Conservation (phyloP, 495 filamentous ascomycete species). For the Tirmania nivea region DNA sequence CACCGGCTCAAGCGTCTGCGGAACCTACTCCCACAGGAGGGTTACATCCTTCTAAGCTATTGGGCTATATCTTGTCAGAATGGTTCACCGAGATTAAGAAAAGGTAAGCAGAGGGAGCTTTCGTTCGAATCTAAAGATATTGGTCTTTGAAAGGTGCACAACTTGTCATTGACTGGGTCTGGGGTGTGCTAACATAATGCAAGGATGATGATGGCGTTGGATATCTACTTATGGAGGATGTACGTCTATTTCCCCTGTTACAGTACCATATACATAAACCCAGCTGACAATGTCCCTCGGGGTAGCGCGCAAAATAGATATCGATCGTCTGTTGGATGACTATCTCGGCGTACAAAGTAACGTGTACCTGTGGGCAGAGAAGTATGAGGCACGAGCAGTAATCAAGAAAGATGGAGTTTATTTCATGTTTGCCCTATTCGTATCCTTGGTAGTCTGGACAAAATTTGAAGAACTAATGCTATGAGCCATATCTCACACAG, state of each 20-base stretch:
- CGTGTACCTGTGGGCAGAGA: slow-evolving; percentile 25
- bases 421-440: slow-evolving; percentile 33
- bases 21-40: slow-evolving; percentile 28
- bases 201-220: slow-evolving; percentile 32
- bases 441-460: too few species aligned
- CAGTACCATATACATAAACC: too few species aligned
- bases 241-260: too few species aligned
- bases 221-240: slow-evolving; percentile 44
- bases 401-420: slow-evolving; percentile 30
- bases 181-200: too few species aligned
- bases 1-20: slow-evolving; percentile 34
- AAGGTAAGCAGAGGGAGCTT: slow-evolving; percentile 19
- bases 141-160: slow-evolving; percentile 39
- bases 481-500: slow-evolving; percentile 27
- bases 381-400: slow-evolving; percentile 27
- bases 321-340: slow-evolving; percentile 28
- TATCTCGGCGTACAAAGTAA: slow-evolving; percentile 23
- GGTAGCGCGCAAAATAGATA: too few species aligned
- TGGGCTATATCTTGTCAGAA: too few species aligned
- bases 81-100: too few species aligned
- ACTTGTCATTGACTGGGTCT: too few species aligned
- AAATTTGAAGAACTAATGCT: too few species aligned
- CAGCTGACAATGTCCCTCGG: too few species aligned
- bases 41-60: too few species aligned
- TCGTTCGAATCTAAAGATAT: slow-evolving; percentile 38